phyloP scores from a whole-genome alignment of 176 grass and related monocot species.

The Otatea glauca region DNA sequence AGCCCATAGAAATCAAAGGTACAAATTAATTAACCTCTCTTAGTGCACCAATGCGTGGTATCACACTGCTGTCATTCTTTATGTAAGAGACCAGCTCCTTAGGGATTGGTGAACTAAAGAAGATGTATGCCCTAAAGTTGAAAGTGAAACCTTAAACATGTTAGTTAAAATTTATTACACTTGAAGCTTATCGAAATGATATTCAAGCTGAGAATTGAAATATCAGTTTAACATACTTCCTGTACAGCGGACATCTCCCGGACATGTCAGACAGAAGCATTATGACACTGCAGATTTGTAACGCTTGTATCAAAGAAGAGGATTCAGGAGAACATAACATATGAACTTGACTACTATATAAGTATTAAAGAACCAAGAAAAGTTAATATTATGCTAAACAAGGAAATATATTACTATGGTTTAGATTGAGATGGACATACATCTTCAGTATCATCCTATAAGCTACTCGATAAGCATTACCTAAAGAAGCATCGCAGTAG shows the following conservation, averaged over 20 bases:
- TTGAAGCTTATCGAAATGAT: slow-evolving; percentile 26
- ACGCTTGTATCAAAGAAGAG: slow-evolving; percentile 41
- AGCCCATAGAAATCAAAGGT: slow-evolving; percentile 33
- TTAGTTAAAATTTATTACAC: slow-evolving; percentile 17
- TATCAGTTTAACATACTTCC: slow-evolving; percentile 63
- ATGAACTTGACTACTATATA: not conserved
- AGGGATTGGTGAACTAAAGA: slow-evolving; percentile 88
- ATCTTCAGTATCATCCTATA: not conserved
- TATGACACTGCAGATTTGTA: slow-evolving; percentile 76
- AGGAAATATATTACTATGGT: not conserved
- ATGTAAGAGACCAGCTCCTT: slow-evolving; percentile 86
- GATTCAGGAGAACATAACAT: slow-evolving; percentile 13
- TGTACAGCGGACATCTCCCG: slow-evolving; percentile 92
- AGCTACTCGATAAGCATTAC: not conserved
- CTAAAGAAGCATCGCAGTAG: not conserved
- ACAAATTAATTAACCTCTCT: slow-evolving; percentile 68
- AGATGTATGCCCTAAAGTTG: slow-evolving; percentile 77
- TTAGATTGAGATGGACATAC: slow-evolving; percentile 11
- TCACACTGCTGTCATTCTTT: slow-evolving; percentile 89
- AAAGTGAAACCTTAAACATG: slow-evolving; percentile 37
- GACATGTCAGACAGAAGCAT: slow-evolving; percentile 99
- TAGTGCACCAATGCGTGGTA: slow-evolving; percentile 94
- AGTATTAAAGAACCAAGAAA: not conserved
- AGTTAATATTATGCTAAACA: not conserved
- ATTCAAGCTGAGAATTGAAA: slow-evolving; percentile 37